Evolutionary conservation across 139 green algal species (phyloP), one percentile per base, ranked within the genome.

Genomic region (Chlamydomonas sp.): DNA sequence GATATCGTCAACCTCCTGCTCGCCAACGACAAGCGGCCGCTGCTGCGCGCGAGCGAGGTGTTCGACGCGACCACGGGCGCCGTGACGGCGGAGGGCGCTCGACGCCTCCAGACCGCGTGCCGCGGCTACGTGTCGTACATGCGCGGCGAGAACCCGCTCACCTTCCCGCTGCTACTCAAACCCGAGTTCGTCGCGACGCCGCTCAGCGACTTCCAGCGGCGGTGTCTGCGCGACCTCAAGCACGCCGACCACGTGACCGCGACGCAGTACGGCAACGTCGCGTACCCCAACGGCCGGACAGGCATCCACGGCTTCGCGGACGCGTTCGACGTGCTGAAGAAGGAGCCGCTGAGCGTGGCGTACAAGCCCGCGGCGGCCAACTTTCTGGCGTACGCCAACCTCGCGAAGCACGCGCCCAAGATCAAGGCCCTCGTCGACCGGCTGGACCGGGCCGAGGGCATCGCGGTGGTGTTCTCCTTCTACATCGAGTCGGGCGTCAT

Each of bases 71-170:
- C 54, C 8, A 33, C 54, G 8, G 20, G 22, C 16, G 30, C 22
- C 8, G 10, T 33, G 54, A 64, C 26, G 54, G 30, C 6, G 22
- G 34, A 16, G 5, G 8, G 31, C 8, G 65, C 5, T 4, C n/a
- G 22, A 48, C 49, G 50, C 54, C 34, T 66, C 26, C 8, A 16
- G 28, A 20, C 10, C n/a, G 47, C 48, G 6, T 10, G 3, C 3
- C 43, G 65, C 8, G 65, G 65, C 43, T 72, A 72, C 65, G 65
- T 72, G 6, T 63, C 43, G 16, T 72, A 64, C 39, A 47, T 62
- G 43, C 38, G 29, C n/a, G 65, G 65, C 30, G n/a, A 62, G 28
- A 26, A 29, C 36, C 63, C 64, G 22, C 5, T 58, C 20, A 34
- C 10, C 20, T 70, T 70, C 24, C 64, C 64, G 36, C 58, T 36